Evolutionary conservation across 148 eudicot genomes (phyloP).

Genomic region (Rhododendron mucronatum): DNA sequence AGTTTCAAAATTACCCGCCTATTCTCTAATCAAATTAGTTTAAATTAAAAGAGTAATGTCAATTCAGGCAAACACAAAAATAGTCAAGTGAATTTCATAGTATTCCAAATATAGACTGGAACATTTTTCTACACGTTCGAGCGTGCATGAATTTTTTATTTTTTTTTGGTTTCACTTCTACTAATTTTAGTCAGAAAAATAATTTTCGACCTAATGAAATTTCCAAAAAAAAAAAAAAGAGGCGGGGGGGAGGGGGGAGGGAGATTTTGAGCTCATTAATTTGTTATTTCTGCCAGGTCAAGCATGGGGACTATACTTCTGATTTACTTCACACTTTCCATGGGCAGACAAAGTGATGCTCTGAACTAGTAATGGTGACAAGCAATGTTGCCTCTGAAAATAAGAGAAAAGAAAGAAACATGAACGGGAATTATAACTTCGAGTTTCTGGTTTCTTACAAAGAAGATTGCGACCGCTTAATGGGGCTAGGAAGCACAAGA

Average conservation of each 20-base stretch:
- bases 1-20: too few relatives aligned
- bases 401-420: neutral
- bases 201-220: neutral
- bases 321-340: constrained; percentile 56
- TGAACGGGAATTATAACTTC: neutral
- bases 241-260: too few relatives aligned
- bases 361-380: constrained; percentile 23
- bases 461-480: neutral
- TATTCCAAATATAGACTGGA: neutral
- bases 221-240: neutral
- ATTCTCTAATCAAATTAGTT: too few relatives aligned
- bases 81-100: neutral
- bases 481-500: neutral
- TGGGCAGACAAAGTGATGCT: constrained; percentile 24
- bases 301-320: constrained; percentile 70
- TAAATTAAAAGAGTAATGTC: neutral
- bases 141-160: neutral
- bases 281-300: constrained; percentile 38
- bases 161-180: too few relatives aligned
- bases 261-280: neutral
- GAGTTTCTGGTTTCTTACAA: neutral
- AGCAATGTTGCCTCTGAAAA: neutral
- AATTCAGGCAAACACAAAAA: too few relatives aligned
- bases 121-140: neutral
- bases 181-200: neutral